These are phyloP conservation scores for Candida tunisiensis DNA, from an alignment of 1,139 yeast species.

Conservation along the genomic window DNA sequence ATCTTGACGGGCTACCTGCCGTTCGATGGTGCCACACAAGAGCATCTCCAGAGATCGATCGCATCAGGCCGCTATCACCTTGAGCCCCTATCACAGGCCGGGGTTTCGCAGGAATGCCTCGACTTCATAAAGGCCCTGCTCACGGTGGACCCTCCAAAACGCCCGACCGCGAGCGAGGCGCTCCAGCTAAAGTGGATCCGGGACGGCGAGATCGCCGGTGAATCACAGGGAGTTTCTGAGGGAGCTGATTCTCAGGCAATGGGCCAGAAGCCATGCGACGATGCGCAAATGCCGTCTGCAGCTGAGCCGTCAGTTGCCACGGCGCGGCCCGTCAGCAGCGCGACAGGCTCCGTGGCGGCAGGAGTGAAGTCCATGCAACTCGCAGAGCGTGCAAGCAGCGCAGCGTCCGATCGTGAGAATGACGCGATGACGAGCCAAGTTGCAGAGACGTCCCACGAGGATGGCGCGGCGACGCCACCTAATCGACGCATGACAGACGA, in stretches of 20 bases:
- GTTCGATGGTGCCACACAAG: slow-evolving; percentile 84
- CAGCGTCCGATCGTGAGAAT: too few species aligned
- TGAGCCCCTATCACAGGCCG: slow-evolving; percentile 41
- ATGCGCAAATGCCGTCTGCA: too few species aligned
- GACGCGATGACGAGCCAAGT: too few species aligned
- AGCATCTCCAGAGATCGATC: slow-evolving; percentile 62
- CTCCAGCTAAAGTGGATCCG: slow-evolving; percentile 56
- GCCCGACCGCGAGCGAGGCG: slow-evolving; percentile 62
- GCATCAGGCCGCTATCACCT: slow-evolving; percentile 65
- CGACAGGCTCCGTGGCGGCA: too few species aligned
- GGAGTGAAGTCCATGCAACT: too few species aligned
- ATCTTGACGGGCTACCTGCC: slow-evolving; percentile 85
- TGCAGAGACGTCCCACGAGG: too few species aligned
- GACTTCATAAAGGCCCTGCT: slow-evolving; percentile 53
- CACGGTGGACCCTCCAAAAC: slow-evolving; percentile 53
- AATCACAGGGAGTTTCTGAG: background rate
- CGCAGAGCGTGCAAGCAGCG: too few species aligned
- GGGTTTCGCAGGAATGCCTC: slow-evolving; percentile 31
- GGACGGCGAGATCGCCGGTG: background rate
- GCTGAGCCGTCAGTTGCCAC: too few species aligned
- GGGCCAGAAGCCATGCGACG: too few species aligned
- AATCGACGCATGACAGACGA: too few species aligned
- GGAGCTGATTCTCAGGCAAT: slow-evolving; percentile 18
- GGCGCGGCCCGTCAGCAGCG: too few species aligned
- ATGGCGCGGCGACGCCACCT: too few species aligned